These are phyloP conservation scores for Cyclotella sp. DNA, from an alignment of 108 stramenopile genomes.

Conservation along the genomic window DNA sequence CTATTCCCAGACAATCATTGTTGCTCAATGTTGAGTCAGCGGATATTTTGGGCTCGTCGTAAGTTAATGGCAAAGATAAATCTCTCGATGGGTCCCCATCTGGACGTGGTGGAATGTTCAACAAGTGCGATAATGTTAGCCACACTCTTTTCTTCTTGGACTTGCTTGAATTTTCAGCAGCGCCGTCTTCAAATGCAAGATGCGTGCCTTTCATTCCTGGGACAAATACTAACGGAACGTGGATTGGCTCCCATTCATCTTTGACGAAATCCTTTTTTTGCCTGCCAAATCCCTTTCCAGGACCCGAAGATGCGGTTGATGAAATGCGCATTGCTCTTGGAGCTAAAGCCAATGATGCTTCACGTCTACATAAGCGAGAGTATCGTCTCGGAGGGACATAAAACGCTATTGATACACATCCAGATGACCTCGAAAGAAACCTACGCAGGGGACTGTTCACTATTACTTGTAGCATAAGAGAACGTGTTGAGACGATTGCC, in stretches of 20 bases:
- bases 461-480: too few relatives aligned
- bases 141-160: constrained; percentile 40
- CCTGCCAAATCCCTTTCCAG: constrained; percentile 23
- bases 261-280: not conserved
- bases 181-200: constrained; percentile 46
- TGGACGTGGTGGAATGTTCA: constrained; percentile 54
- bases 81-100: constrained; percentile 52
- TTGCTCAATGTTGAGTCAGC: not conserved
- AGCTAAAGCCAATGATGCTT: not conserved
- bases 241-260: constrained; percentile 33
- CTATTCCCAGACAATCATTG: constrained; percentile 2
- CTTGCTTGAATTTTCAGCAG: not conserved
- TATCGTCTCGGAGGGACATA: not conserved
- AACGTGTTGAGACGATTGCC: too few relatives aligned
- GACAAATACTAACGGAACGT: constrained; percentile 58
- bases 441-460: too few relatives aligned
- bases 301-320: not conserved
- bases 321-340: not conserved
- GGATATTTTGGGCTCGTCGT: constrained; percentile 16
- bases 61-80: constrained; percentile 57
- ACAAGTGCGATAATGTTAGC: constrained; percentile 43
- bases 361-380: not conserved
- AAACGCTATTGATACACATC: too few relatives aligned
- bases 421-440: too few relatives aligned
- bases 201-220: constrained; percentile 67